Base-by-base conservation (phyloP, 805 yeast genomes). In the Blastobotrys terrestris region DNA sequence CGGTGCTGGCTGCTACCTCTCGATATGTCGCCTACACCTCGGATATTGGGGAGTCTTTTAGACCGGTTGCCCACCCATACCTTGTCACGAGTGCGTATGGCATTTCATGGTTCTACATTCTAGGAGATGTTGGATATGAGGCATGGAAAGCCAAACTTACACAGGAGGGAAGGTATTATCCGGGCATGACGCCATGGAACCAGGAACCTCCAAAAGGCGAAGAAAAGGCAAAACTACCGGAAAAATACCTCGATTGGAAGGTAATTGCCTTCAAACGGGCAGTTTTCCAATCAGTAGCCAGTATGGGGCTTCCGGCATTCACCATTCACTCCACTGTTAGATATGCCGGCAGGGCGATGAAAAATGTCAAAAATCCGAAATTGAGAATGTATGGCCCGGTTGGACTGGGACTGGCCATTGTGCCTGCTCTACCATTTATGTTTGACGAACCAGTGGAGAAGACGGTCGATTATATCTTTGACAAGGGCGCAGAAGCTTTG, bases 221-320 rank as follows among this genome's bases (percentile, higher is more conserved):
- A 26, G 35, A 26, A 26, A 26, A 6, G 11, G 11, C 35, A 6
- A 11, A 44, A 69, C 70, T 48, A 11, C 65, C 69, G 3, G 66
- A 74, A 2, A 68, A 71, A 18, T 81, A 78, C 46, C 71, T 80
- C 55, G 90, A 85, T 64, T 87, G 91, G 89, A 77, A 77, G 59
- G 57, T 83, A 51, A 79, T 77, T 5, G 83, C 77, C 4, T 60
- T 84, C 41, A 83, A 87, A 65, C 77, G 95, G 65, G 90, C 87
- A n/a, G 61, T 86, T 21, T 87, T 87, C 72, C 95, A 87, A 67
- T 75, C 85, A 57, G 74, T 87, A 57, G 95, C 95, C 2, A 81
- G 88, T 45, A 87, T 87, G 94, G 92, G 87, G 14, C 73, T 87
- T 43, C 95, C 95, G 7, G 95, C 95, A 2, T 81, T 86, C 67